Conservation (phyloP, 257 asterid genomes). For the Nemophila menziesii region DNA sequence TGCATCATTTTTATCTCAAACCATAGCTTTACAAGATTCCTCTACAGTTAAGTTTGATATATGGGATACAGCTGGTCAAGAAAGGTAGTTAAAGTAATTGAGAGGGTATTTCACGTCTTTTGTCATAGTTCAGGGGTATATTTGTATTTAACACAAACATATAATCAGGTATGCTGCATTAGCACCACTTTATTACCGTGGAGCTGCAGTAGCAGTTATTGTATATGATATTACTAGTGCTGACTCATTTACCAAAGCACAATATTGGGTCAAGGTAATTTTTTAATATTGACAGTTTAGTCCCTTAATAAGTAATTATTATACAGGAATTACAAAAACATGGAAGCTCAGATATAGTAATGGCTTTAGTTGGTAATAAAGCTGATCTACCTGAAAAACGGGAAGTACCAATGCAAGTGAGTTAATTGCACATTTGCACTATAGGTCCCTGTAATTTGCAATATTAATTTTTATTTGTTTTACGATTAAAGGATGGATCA, state of each 20-base stretch:
- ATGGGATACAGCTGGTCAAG: too few species aligned
- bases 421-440: slow-evolving; percentile 11
- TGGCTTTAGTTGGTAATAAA: slow-evolving; percentile 97
- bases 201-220: too few species aligned
- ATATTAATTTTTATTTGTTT: slow-evolving; percentile 6
- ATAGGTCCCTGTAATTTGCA: slow-evolving; percentile 1
- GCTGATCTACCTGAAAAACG: slow-evolving; percentile 90
- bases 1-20: too few species aligned
- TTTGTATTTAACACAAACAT: slow-evolving; percentile 6
- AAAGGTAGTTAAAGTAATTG: too few species aligned
- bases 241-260: slow-evolving; percentile 63
- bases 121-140: too few species aligned
- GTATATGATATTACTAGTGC: slow-evolving; percentile 90
- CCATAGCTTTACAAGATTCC: too few species aligned
- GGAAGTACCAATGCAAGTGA: slow-evolving; percentile 74
- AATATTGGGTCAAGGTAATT: too few species aligned
- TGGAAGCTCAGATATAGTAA: slow-evolving; percentile 86
- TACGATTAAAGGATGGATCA: slow-evolving; percentile 50
- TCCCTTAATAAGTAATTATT: slow-evolving; percentile 2
- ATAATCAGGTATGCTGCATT: slow-evolving; percentile 62
- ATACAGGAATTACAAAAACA: slow-evolving; percentile 90
- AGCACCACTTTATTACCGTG: too few species aligned
- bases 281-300: too few species aligned
- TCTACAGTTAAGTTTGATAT: too few species aligned
- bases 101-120: too few species aligned